These are phyloP conservation scores for Kalaharituber pfeilii DNA, from an alignment of 2,329 filamentous ascomycete genomes.

Conservation along the genomic window DNA sequence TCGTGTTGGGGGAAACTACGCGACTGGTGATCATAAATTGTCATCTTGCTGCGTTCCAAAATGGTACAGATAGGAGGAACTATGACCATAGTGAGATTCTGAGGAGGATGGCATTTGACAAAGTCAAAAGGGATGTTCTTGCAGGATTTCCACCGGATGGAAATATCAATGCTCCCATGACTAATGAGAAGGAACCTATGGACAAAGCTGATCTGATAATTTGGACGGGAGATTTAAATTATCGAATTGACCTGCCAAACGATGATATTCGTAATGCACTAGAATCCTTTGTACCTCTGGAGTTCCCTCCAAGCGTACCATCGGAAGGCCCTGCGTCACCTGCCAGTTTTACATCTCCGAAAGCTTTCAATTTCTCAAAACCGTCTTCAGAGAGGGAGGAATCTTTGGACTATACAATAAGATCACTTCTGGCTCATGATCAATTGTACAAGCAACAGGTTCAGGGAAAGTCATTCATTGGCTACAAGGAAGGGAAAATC, in stretches of 20 bases:
- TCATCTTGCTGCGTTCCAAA: slow-evolving; percentile 74
- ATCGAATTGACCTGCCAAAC: slow-evolving; percentile 73
- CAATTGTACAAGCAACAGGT: slow-evolving; percentile 62
- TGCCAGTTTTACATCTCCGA: slow-evolving; percentile 2
- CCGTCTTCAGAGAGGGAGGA: slow-evolving; percentile 27
- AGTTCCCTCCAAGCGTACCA: slow-evolving; percentile 18
- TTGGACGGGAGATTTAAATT: slow-evolving; percentile 95
- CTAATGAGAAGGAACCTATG: slow-evolving; percentile 49
- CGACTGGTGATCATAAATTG: slow-evolving; percentile 78
- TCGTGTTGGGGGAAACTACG: slow-evolving; percentile 80
- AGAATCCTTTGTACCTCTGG: slow-evolving; percentile 17
- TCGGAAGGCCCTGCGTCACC: slow-evolving; percentile 8
- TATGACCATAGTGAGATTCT: slow-evolving; percentile 77
- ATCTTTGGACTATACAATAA: slow-evolving; percentile 61
- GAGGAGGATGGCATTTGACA: slow-evolving; percentile 41
- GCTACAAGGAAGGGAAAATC: slow-evolving; percentile 79
- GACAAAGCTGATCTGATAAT: slow-evolving; percentile 88
- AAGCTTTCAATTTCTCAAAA: slow-evolving; percentile 28
- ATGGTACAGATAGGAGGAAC: slow-evolving; percentile 66
- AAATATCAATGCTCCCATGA: neutral
- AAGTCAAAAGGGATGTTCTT: slow-evolving; percentile 48
- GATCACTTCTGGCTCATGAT: slow-evolving; percentile 76
- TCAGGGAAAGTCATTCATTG: slow-evolving; percentile 66
- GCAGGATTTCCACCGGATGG: neutral
- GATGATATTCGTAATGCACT: slow-evolving; percentile 77